phyloP scores from a whole-genome alignment of 2,329 filamentous ascomycete genomes.

The Penicillium sp. region DNA sequence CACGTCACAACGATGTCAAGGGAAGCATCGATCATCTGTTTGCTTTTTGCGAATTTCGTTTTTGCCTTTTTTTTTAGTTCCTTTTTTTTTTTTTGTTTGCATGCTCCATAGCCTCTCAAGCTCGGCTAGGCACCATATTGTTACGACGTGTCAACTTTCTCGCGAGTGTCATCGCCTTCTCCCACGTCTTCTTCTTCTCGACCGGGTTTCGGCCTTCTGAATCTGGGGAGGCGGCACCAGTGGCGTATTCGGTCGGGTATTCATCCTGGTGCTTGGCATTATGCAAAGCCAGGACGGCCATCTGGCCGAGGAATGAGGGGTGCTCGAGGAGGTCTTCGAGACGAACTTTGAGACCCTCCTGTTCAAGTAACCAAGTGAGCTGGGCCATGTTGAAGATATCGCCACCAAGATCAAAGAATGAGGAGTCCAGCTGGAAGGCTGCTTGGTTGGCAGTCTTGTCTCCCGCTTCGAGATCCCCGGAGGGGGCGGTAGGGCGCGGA shows the following conservation, averaged over 20 bases:
- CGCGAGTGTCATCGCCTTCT: constrained; percentile 30
- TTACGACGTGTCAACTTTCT: constrained; percentile 28
- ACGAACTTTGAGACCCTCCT: constrained; percentile 39
- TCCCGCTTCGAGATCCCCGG: constrained; percentile 14
- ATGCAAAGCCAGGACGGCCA: constrained; percentile 35
- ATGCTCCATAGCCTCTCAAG: constrained; percentile 9
- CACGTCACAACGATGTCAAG: not conserved
- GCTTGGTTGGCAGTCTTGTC: constrained; percentile 18
- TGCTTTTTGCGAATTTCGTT: not conserved
- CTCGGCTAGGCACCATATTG: constrained; percentile 20
- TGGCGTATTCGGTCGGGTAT: constrained; percentile 9
- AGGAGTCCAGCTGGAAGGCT: constrained; percentile 38
- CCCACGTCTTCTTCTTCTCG: constrained; percentile 27
- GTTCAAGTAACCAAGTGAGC: constrained; percentile 41
- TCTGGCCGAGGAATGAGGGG: constrained; percentile 42
- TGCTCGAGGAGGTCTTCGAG: constrained; percentile 43
- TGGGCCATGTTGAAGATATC: constrained; percentile 44
- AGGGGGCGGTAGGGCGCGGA: not conserved
- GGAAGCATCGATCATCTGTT: not conserved
- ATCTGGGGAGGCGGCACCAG: constrained; percentile 13
- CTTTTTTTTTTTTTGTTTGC: not conserved
- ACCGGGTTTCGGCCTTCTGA: not conserved
- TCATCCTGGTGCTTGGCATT: constrained; percentile 26
- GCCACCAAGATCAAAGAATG: constrained; percentile 43
- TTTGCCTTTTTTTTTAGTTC: not conserved